A percentile compares a stretch with the other conserved stretches of the same genome.
Evolutionary conservation across 2,329 filamentous ascomycete species (phyloP).

Genomic region (Bipolaris bicolor): DNA sequence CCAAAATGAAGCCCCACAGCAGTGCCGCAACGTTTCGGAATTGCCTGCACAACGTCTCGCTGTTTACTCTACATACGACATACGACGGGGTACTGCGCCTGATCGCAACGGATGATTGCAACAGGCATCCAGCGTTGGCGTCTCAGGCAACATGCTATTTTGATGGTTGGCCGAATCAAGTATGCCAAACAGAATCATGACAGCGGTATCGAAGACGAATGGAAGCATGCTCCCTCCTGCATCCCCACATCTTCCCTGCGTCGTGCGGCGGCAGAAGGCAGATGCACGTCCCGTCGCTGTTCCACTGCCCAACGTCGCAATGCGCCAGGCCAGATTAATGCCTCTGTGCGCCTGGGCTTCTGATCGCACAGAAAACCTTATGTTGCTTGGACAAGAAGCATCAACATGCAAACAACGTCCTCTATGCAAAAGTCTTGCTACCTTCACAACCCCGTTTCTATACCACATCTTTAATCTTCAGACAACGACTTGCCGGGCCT

Average conservation of each 20-base stretch:
- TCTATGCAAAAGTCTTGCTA: neutral
- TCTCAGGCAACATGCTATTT: constrained; percentile 5
- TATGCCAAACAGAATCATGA: constrained; percentile 1
- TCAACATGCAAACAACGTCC: neutral
- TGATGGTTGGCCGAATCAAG: neutral
- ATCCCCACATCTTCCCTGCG: constrained; percentile 5
- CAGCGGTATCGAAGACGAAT: neutral
- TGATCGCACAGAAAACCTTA: neutral
- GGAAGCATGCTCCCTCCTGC: constrained; percentile 5
- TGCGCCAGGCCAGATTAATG: neutral
- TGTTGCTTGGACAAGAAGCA: neutral
- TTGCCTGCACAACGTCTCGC: constrained; percentile 24
- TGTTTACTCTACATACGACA: constrained; percentile 8
- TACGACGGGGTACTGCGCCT: neutral
- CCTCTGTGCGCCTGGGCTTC: neutral
- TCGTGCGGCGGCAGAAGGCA: neutral
- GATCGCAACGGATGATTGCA: constrained; percentile 5
- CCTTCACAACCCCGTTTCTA: neutral
- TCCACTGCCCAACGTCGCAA: neutral
- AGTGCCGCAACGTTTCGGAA: constrained; percentile 29
- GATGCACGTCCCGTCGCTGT: neutral
- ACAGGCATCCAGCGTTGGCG: constrained; percentile 5
- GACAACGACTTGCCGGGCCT: constrained; percentile 44
- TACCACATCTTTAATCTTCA: constrained; percentile 14
- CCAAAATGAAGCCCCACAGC: constrained; percentile 33